Conservation (phyloP, 2,329 filamentous ascomycete species). For the Beauveria caledonica region DNA sequence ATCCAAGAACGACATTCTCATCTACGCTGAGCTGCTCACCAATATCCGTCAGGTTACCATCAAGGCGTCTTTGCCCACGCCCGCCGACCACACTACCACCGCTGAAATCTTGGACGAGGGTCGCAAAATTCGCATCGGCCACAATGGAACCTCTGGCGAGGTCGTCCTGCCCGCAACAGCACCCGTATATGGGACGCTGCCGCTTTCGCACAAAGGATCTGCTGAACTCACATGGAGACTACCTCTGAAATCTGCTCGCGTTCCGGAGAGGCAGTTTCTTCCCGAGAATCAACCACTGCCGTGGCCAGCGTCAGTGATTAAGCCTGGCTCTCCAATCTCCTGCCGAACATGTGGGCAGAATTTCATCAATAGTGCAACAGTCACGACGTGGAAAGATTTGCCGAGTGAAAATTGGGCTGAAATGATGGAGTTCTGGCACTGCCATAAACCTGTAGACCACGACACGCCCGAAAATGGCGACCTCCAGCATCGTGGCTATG, state of each 20-base stretch:
- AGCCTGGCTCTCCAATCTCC: conserved; percentile 29
- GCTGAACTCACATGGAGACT: conserved; percentile 46
- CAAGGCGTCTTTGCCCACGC: conserved; percentile 40
- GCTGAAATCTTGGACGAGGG: conserved; percentile 38
- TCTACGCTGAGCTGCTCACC: conserved; percentile 58
- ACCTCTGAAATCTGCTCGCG: conserved; percentile 27
- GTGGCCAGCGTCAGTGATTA: conserved; percentile 48
- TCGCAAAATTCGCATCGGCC: conserved; percentile 36
- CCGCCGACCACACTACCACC: conserved; percentile 33
- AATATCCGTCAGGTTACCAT: conserved; percentile 59
- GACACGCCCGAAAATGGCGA: conserved; percentile 30
- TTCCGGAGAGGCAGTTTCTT: conserved; percentile 19
- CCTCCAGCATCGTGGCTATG: conserved; percentile 64
- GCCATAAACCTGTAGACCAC: conserved; percentile 76
- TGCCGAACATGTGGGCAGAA: conserved; percentile 32
- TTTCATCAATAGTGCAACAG: conserved; percentile 30
- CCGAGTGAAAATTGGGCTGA: conserved; percentile 98
- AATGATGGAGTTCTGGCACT: conserved; percentile 99
- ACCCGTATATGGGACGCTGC: conserved; percentile 26
- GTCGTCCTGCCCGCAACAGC: conserved; percentile 38
- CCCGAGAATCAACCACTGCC: conserved; percentile 36
- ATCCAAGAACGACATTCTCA: conserved; percentile 20
- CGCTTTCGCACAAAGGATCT: conserved; percentile 25
- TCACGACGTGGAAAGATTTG: conserved; percentile 74
- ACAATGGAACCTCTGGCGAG: conserved; percentile 30